These are phyloP conservation scores for Cicer yamashitae DNA, from an alignment of 306 rosid genomes.

Conservation along the genomic window DNA sequence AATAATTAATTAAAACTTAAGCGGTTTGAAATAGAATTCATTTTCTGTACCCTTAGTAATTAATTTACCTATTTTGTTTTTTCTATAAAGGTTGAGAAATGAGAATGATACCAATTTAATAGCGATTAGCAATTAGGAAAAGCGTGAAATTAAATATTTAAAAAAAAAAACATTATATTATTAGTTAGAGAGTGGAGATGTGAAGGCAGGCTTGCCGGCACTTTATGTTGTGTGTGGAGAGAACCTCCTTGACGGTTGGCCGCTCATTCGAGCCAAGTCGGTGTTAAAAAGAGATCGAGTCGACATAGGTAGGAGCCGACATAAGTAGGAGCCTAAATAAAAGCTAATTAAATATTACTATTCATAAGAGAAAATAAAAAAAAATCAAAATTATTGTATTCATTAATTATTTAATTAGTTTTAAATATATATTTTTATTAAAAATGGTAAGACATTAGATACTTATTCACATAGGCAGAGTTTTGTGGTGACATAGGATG, in stretches of 20 bases:
- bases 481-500: too few species aligned
- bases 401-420: too few species aligned
- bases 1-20: background rate
- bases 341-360: too few species aligned
- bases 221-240: slow-evolving; percentile 18
- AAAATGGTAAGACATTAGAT: too few species aligned
- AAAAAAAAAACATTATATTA: background rate
- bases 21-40: slow-evolving; percentile 40
- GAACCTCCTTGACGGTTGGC: slow-evolving; percentile 29
- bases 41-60: slow-evolving; percentile 1
- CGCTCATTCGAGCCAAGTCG: slow-evolving; percentile 29
- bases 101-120: background rate
- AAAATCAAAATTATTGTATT: too few species aligned
- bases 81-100: background rate
- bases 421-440: too few species aligned
- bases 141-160: background rate
- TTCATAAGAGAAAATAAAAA: too few species aligned
- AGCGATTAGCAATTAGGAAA: too few species aligned
- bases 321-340: too few species aligned
- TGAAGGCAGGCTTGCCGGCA: slow-evolving; percentile 41
- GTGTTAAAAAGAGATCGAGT: background rate
- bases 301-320: slow-evolving; percentile 35
- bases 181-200: slow-evolving; percentile 11
- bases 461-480: too few species aligned
- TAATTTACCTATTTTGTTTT: background rate